phyloP scores from a whole-genome alignment of 2,329 filamentous ascomycete species.

The Ramichloridium luteum region DNA sequence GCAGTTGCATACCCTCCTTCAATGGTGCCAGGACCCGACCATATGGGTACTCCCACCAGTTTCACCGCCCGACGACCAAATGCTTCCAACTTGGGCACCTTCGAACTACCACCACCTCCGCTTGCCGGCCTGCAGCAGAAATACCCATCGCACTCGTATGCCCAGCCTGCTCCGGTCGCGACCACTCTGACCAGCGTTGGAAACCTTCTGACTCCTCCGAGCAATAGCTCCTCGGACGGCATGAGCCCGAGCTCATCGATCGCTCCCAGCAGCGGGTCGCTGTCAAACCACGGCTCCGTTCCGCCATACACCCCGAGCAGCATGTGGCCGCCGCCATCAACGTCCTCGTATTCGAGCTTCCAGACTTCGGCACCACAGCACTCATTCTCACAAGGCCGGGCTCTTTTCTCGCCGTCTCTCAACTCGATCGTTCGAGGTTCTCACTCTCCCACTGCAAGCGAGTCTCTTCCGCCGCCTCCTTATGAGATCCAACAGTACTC shows the following conservation, averaged over 20 bases:
- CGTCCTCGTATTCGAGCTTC: constrained; percentile 46
- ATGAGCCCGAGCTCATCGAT: constrained; percentile 48
- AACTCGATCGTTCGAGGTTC: constrained; percentile 41
- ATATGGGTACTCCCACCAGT: constrained; percentile 50
- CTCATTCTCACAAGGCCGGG: constrained; percentile 36
- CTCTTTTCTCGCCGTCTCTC: constrained; percentile 47
- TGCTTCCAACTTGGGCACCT: constrained; percentile 54
- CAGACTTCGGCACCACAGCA: constrained; percentile 33
- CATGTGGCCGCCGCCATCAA: constrained; percentile 43
- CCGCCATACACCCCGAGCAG: constrained; percentile 46
- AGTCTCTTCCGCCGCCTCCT: constrained; percentile 53
- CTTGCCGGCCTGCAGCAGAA: constrained; percentile 39
- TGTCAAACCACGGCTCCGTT: constrained; percentile 42
- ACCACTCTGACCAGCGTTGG: constrained; percentile 40
- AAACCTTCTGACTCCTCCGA: constrained; percentile 51
- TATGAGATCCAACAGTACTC: constrained; percentile 56
- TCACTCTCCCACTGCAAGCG: constrained; percentile 47
- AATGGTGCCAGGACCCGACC: constrained; percentile 51
- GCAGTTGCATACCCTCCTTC: constrained; percentile 47
- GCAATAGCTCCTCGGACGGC: constrained; percentile 47
- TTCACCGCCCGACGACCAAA: constrained; percentile 60
- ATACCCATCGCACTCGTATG: constrained; percentile 31
- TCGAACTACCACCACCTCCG: constrained; percentile 55
- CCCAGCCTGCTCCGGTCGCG: constrained; percentile 34
- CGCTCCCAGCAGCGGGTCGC: constrained; percentile 48